Conservation (phyloP, 108 stramenopile genomes). For the Skeletonema grethae region DNA sequence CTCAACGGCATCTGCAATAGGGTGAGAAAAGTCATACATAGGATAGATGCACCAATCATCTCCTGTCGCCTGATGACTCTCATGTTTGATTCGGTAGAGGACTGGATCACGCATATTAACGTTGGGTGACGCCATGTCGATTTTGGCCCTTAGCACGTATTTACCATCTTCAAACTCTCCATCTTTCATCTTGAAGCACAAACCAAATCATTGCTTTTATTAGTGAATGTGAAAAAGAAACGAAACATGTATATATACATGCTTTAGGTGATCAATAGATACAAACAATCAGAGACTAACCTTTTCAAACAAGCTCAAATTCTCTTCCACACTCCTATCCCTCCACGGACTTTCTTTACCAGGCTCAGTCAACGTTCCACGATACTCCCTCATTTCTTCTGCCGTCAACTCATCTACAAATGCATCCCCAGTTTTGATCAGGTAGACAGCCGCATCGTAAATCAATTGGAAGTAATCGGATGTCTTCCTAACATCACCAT, state of each 20-base stretch:
- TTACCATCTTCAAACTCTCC: conserved; percentile 74
- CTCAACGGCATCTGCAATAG: conserved; percentile 90
- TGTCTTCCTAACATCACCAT: conserved; percentile 72
- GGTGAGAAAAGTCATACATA: conserved; percentile 95
- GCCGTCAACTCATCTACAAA: conserved; percentile 84
- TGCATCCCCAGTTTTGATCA: conserved; percentile 82
- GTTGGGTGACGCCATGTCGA: conserved; percentile 91
- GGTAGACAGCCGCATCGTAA: conserved; percentile 77
- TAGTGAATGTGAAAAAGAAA: not conserved
- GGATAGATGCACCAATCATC: conserved; percentile 93
- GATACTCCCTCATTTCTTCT: conserved; percentile 90
- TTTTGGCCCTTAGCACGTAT: conserved; percentile 88
- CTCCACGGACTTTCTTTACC: conserved; percentile 86
- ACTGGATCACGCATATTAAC: conserved; percentile 93
- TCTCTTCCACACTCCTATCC: conserved; percentile 68
- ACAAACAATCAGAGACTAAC: conserved; percentile 38
- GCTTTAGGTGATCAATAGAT: not conserved
- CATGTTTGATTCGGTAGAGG: conserved; percentile 90
- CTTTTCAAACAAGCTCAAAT: conserved; percentile 72
- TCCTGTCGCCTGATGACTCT: conserved; percentile 87
- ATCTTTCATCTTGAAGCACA: conserved; percentile 59
- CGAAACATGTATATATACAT: not conserved
- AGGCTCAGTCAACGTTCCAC: conserved; percentile 83
- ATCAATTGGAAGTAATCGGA: conserved; percentile 86
- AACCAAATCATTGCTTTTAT: not conserved